Evolutionary conservation across 176 grass and related monocot genomes (phyloP).

Genomic region (Phyllostachys edulis): DNA sequence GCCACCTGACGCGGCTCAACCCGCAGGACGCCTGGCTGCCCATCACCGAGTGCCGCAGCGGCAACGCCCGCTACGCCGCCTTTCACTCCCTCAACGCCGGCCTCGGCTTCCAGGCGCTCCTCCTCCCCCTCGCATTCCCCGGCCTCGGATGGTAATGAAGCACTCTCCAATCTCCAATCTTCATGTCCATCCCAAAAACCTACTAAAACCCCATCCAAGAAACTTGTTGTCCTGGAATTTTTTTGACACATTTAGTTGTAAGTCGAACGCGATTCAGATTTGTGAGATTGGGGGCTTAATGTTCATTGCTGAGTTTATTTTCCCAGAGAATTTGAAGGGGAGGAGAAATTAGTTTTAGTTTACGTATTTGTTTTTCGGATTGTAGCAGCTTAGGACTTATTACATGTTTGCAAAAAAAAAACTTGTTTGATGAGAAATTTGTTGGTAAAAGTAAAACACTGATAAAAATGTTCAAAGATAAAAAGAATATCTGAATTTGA

Average conservation of each 20-base stretch:
- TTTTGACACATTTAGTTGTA: not conserved
- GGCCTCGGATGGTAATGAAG: slow-evolving; percentile 65
- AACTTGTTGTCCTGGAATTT: not conserved
- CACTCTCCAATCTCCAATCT: not conserved
- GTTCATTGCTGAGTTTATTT: not conserved
- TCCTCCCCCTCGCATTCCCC: slow-evolving; percentile 84
- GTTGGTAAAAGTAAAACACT: not conserved
- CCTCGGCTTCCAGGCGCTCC: slow-evolving; percentile 94
- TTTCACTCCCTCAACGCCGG: slow-evolving; percentile 95
- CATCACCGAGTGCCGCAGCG: slow-evolving; percentile 91
- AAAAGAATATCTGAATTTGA: not conserved
- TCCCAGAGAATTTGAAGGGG: not conserved
- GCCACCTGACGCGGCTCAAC: slow-evolving; percentile 89
- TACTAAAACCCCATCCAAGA: not conserved
- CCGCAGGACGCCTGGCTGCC: slow-evolving; percentile 96
- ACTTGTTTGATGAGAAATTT: not conserved
- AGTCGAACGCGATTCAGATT: not conserved
- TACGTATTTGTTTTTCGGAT: not conserved
- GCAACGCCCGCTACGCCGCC: slow-evolving; percentile 86
- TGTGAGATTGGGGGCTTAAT: not conserved
- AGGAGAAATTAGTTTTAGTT: not conserved
- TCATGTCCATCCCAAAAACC: not conserved
- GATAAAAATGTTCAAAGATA: not conserved
- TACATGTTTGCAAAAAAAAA: not conserved
- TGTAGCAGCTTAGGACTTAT: not conserved